Evolutionary conservation across 495 filamentous ascomycete genomes (phyloP), one percentile per base, ranked within the genome.

Genomic region (Penicillium canariense): DNA sequence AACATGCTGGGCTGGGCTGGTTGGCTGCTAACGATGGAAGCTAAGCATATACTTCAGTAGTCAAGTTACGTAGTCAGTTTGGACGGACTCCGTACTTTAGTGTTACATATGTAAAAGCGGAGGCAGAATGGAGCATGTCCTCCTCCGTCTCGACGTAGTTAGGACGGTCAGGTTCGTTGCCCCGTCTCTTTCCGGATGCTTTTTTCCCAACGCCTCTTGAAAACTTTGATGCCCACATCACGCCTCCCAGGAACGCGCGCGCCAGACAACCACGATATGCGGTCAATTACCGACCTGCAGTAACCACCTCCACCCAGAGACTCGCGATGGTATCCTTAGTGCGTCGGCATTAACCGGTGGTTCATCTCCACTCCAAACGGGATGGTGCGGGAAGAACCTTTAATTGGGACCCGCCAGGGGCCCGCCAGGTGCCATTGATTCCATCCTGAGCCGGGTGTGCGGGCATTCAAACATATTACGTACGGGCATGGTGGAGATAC

Each of bases 371-470:
- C 54, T 40, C 32, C 30, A 14, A 53, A 51, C 48, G 40, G 34
- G n/a, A 35, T 25, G 54, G 46, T 34, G 42, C 60, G 60, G 52
- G 51, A 55, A 39, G 34, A 62, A 58, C 60, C 55, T 62, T 62
- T 50, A 46, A 54, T 52, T 48, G 20, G 34, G 35, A 36, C 48
- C 35, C 47, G 47, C 46, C 30, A 18, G 40, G 18, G 26, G 30
- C 28, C 40, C 28, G 28, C 22, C 10, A 15, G 31, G 46, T 58
- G 42, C 32, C 5, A 44, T 22, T 34, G 22, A 48, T 23, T 35
- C 46, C 14, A 28, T 35, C 12, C 5, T 22, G 46, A 9, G 17
- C 15, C 18, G 26, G n/a, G 23, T 15, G 26, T 44, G 15, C 40
- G 8, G 4, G 38, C 25, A 22, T n/a, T 8, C 38, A n/a, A n/a